A percentile compares a stretch with the other conserved stretches of the same genome.
Conservation (phyloP, 352 stramenopile species). For the Globisporangium takayamanum region DNA sequence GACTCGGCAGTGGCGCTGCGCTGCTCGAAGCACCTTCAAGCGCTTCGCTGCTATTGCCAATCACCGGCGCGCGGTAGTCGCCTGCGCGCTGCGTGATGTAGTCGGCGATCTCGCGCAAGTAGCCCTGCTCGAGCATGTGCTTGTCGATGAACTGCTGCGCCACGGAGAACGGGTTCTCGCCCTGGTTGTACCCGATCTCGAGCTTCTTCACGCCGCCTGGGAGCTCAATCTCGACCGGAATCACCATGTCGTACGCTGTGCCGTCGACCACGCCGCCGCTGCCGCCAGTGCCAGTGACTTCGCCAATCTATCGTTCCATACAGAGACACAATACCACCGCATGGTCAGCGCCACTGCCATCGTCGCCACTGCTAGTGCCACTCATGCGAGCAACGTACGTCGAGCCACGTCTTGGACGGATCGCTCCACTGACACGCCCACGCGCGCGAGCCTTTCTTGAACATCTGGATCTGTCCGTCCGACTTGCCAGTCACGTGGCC, state of each 20-base stretch:
- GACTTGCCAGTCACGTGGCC: slow-evolving; percentile 65
- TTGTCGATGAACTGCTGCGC: slow-evolving; percentile 96
- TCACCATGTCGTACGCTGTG: slow-evolving; percentile 93
- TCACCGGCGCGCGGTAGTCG: slow-evolving; percentile 63
- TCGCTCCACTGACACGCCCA: slow-evolving; percentile 95
- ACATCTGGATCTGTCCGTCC: slow-evolving; percentile 95
- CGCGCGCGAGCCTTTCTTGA: slow-evolving; percentile 89
- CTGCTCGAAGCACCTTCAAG: slow-evolving; percentile 10
- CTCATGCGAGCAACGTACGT: slow-evolving; percentile 54
- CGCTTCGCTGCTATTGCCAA: slow-evolving; percentile 29
- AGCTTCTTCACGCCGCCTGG: slow-evolving; percentile 89
- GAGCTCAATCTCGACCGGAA: slow-evolving; percentile 95
- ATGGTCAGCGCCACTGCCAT: background rate
- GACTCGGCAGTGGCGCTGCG: background rate
- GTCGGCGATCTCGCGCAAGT: slow-evolving; percentile 93
- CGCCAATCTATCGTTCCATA: slow-evolving; percentile 42
- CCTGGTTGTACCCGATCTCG: slow-evolving; percentile 97
- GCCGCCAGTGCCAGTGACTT: slow-evolving; percentile 77
- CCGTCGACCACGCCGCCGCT: slow-evolving; percentile 88
- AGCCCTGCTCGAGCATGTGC: slow-evolving; percentile 91
- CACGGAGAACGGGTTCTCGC: slow-evolving; percentile 95
- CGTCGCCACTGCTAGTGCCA: too few species aligned
- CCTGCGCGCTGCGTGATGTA: slow-evolving; percentile 93
- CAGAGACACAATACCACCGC: background rate
- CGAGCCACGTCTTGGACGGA: slow-evolving; percentile 90